Evolutionary conservation across 106 monocot species (phyloP), one percentile per base, ranked within the genome.

Genomic region (Acanthochlamys bracteata): DNA sequence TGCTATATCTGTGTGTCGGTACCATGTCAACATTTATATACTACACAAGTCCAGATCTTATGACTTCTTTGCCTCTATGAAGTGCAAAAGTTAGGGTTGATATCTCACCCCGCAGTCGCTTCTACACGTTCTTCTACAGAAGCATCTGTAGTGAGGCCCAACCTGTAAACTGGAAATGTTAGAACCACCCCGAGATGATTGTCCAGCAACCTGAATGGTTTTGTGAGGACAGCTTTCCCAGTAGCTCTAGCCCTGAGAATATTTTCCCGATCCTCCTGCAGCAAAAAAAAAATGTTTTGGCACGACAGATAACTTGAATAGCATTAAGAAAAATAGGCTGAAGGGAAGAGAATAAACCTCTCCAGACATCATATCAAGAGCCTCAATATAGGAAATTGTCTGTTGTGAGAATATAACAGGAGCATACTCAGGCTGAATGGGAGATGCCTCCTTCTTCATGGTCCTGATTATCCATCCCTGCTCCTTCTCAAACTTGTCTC

Each of bases 281-380:
- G 24, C 41, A 14, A 17, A 66, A 46, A 15, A 15, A 24, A 49
- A 27, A 20, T 27, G 16, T 57, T 23, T 57, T 24, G 7, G 16
- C 17, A 58, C 21, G 4, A 33, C 33, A 33, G 33, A 33, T 33
- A 33, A 33, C 33, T 33, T 33, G 33, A 33, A 12, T 2, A 80
- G 22, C 26, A 73, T 10, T 15, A 26, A 17, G 20, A 55, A 55
- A 20, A 20, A 20, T 55, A 21, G 55, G 22, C 20, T 20, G 10
- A 17, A 22, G 22, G 45, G 10, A 57, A 39, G 43, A 15, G 22
- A 22, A 51, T 4, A 20, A 60, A 96, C 95, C 87, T 91, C 79
- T 49, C 95, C 95, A 63, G 95, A 90, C 95, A 96, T 96, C 90
- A 96, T 88, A 71, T 96, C 95, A 49, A 90, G 77, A 24, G 76